Evolutionary conservation across 2,329 filamentous ascomycete genomes (phyloP).

Genomic region (Penicillium polonicum): DNA sequence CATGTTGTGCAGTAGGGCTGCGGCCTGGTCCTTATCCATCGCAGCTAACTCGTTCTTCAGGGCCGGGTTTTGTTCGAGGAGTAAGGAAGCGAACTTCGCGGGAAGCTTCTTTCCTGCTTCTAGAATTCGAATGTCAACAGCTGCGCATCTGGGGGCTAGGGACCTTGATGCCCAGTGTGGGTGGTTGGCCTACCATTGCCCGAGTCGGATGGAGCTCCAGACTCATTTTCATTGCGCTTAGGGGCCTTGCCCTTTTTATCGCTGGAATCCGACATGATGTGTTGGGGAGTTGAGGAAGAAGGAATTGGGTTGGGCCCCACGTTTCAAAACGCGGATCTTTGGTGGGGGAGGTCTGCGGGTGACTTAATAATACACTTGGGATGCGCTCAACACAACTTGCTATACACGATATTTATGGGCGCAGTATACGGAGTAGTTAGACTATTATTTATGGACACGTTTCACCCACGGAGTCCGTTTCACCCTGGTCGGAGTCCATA

Average conservation of each 20-base stretch:
- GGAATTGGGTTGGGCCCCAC: constrained; percentile 32
- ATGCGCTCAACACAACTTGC: background rate
- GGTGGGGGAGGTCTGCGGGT: constrained; percentile 12
- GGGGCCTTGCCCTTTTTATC: constrained; percentile 37
- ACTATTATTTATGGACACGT: background rate
- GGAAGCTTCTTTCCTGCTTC: constrained; percentile 34
- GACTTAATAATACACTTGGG: background rate
- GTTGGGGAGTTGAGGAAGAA: constrained; percentile 14
- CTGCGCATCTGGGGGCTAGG: background rate
- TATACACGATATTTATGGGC: background rate
- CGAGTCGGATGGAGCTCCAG: background rate
- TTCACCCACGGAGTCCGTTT: background rate
- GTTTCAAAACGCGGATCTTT: constrained; percentile 23
- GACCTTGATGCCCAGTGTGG: background rate
- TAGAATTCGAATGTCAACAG: constrained; percentile 4
- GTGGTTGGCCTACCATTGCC: constrained; percentile 10
- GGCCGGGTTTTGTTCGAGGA: constrained; percentile 56
- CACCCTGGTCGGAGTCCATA: background rate
- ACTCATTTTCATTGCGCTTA: constrained; percentile 19
- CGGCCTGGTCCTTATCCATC: constrained; percentile 60
- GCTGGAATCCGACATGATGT: constrained; percentile 34
- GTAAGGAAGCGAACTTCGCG: constrained; percentile 38
- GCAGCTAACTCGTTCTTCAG: constrained; percentile 72
- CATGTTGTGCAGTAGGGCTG: constrained; percentile 52
- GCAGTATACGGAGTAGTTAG: background rate